These are phyloP conservation scores for Sapria himalayana DNA, from an alignment of 345 rosid species.

Conservation along the genomic window DNA sequence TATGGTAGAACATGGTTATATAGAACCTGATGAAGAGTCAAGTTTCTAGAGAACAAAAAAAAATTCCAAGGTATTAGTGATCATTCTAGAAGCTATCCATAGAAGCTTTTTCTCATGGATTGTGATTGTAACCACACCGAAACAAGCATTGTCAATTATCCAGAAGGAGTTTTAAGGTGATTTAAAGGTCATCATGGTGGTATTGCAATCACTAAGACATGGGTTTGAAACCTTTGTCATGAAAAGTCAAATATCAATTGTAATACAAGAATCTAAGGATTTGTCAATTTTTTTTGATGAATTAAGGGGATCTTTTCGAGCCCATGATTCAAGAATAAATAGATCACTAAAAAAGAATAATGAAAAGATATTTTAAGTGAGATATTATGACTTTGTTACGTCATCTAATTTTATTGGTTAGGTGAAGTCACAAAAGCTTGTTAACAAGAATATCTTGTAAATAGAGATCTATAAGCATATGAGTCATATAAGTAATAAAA, in stretches of 20 bases:
- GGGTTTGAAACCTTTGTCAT: neutral
- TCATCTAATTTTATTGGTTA: no score
- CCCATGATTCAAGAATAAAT: neutral
- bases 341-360: slow-evolving; percentile 1
- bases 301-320: neutral
- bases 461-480: no score
- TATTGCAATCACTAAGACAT: neutral
- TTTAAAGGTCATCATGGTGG: neutral
- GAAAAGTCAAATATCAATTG: neutral
- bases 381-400: no score
- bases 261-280: neutral
- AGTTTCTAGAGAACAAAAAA: neutral
- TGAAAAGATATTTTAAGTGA: neutral
- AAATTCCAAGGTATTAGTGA: neutral
- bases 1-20: neutral
- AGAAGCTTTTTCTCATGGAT: neutral
- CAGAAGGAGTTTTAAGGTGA: neutral
- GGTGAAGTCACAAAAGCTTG: no score
- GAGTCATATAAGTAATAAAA: no score
- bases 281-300: neutral
- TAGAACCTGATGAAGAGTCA: neutral
- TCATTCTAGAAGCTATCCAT: neutral
- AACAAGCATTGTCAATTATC: neutral
- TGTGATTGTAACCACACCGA: neutral
- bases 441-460: no score